phyloP scores from a whole-genome alignment of 441 rosid genomes.

The Omphalea diandra region DNA sequence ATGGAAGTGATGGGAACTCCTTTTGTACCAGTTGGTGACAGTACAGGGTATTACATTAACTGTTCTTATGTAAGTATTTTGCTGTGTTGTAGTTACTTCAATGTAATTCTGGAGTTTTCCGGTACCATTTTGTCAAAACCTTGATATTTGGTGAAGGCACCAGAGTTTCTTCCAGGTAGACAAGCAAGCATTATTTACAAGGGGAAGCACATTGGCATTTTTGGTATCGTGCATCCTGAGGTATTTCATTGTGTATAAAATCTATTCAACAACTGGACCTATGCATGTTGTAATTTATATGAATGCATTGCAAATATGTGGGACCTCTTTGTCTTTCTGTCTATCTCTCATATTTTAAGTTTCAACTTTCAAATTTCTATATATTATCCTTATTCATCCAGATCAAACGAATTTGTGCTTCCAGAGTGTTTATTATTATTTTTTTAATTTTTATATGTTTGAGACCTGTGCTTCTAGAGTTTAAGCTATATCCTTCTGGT shows the following conservation, averaged over 20 bases:
- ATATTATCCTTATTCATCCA: neutral
- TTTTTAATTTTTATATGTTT: neutral
- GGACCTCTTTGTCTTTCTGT: neutral
- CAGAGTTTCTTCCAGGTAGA: conserved; percentile 79
- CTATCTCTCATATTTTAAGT: neutral
- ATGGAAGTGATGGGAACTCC: conserved; percentile 87
- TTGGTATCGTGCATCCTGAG: conserved; percentile 96
- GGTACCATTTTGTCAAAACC: neutral
- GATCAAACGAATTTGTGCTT: too few relatives aligned
- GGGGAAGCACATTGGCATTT: conserved; percentile 70
- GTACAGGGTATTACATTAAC: conserved; percentile 60
- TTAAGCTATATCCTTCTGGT: neutral
- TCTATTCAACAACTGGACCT: neutral
- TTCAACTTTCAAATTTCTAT: neutral
- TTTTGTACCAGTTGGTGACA: conserved; percentile 49
- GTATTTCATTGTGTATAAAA: conserved; percentile 27
- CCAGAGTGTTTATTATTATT: too few relatives aligned
- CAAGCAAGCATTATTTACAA: conserved; percentile 82
- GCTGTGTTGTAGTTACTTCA: neutral
- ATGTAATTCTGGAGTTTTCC: neutral
- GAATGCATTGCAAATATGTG: neutral
- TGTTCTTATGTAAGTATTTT: conserved; percentile 58
- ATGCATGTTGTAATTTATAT: neutral
- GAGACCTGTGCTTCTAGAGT: neutral
- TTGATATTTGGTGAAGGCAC: conserved; percentile 48